Conservation (phyloP, 371 early-diverging fungal species). For the Mortierella sp. region DNA sequence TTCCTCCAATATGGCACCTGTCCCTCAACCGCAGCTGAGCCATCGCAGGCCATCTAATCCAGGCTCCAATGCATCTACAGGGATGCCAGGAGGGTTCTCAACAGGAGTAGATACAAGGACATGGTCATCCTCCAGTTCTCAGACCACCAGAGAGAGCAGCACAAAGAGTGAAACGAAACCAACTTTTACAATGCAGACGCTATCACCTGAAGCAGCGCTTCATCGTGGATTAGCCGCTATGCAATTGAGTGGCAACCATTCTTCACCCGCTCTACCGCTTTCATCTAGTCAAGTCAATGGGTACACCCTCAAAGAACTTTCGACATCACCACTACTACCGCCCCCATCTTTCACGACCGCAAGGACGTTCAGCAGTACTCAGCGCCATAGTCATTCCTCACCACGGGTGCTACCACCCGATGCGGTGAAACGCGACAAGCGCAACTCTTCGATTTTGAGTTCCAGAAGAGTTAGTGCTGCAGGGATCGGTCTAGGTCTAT, state of each 20-base stretch:
- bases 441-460: constrained; percentile 51
- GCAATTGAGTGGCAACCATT: constrained; percentile 25
- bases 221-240: constrained; percentile 25
- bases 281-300: constrained; percentile 7
- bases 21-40: constrained; percentile 26
- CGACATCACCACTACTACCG: too few relatives aligned
- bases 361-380: constrained; percentile 46
- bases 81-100: constrained; percentile 47
- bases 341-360: too few relatives aligned
- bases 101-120: constrained; percentile 16
- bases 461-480: constrained; percentile 48
- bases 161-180: constrained; percentile 14
- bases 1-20: constrained; percentile 2
- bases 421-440: constrained; percentile 47
- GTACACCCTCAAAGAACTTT: constrained; percentile 4
- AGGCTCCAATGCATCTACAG: not conserved
- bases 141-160: not conserved
- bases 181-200: not conserved
- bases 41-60: constrained; percentile 27
- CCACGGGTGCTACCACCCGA: constrained; percentile 37
- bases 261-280: constrained; percentile 2
- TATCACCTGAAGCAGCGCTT: constrained; percentile 22
- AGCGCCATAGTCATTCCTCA: constrained; percentile 24
- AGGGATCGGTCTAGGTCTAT: constrained; percentile 45
- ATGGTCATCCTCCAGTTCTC: constrained; percentile 11